Evolutionary conservation across 2,329 filamentous ascomycete genomes (phyloP), one percentile per base, ranked within the genome.

Genomic region (Penicillium janthinellum): DNA sequence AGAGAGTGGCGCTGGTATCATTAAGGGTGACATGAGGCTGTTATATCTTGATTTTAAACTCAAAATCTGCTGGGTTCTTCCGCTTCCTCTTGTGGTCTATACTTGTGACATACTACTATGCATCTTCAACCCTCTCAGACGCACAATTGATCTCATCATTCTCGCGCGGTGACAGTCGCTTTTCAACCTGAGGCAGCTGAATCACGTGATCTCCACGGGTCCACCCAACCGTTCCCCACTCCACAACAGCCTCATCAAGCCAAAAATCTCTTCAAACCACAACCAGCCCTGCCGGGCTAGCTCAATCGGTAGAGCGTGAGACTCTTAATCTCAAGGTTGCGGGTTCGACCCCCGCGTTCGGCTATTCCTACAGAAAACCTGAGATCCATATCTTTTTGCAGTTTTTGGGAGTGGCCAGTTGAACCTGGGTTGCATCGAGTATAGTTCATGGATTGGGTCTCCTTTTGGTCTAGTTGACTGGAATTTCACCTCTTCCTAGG

Each of bases 271-370:
- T 4, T 47, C 14, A 3, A 7, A n/a, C 49, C 60, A 41, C 57
- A 58, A 60, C 60, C 57, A 63, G 58, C 49, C 51, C 58, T 65
- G 78, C 78, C 73, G 73, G 77, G 77, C 75, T 80, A 80, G 78
- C 78, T 81, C 78, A 81, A 81, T 81, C 78, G 79, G 73, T 77
- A 81, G 75, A 77, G 75, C 76, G 74, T 81, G 79, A 79, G 79
- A 78, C 77, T 81, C 77, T 80, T 81, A 79, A 75, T 74, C 75
- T 73, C 73, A 75, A 74, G 71, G 72, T 67, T 75, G 71, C 70
- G 75, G 73, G 75, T 76, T 77, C 75, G 71, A 77, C 70, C 75
- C 74, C 74, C 75, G 72, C 74, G 73, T 77, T 75, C 67, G 75
- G 74, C 69, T 75, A 59, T 62, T 64, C 56, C 61, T 67, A 63